A percentile compares a stretch with the other conserved stretches of the same genome.
These are phyloP conservation scores for Codiaeum variegatum DNA, from an alignment of 441 rosid species.

Conservation along the genomic window DNA sequence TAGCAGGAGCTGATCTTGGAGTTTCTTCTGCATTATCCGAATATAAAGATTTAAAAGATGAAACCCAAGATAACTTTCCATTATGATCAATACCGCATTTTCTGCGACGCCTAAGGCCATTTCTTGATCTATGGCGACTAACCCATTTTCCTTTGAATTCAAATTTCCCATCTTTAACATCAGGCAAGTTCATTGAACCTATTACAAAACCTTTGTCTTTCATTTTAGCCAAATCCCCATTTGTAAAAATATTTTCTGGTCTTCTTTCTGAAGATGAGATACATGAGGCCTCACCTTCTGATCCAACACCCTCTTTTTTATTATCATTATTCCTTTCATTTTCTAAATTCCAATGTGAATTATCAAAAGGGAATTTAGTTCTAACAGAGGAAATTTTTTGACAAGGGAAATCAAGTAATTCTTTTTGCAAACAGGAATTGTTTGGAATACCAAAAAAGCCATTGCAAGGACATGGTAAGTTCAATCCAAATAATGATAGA, in stretches of 20 bases:
- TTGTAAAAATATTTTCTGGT: slow-evolving; percentile 18
- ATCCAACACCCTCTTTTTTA: slow-evolving; percentile 18
- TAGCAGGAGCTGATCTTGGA: slow-evolving; percentile 25
- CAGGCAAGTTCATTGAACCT: slow-evolving; percentile 16
- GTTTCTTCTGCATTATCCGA: slow-evolving; percentile 20
- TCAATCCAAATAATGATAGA: slow-evolving; percentile 50
- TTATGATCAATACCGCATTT: slow-evolving; percentile 20
- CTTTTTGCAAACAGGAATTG: slow-evolving; percentile 42
- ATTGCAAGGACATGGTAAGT: slow-evolving; percentile 59
- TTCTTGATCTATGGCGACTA: slow-evolving; percentile 19
- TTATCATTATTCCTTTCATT: slow-evolving; percentile 19
- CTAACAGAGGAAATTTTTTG: slow-evolving; percentile 40
- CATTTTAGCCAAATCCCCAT: slow-evolving; percentile 17
- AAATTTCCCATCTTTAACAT: slow-evolving; percentile 24
- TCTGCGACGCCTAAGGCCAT: slow-evolving; percentile 36
- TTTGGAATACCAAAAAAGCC: slow-evolving; percentile 39
- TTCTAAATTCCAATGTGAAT: slow-evolving; percentile 17
- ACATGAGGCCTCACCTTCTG: slow-evolving; percentile 34
- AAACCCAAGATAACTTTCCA: slow-evolving; percentile 27
- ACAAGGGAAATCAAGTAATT: slow-evolving; percentile 33
- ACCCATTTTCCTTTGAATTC: slow-evolving; percentile 21
- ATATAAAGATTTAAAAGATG: slow-evolving; percentile 33
- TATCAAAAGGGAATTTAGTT: slow-evolving; percentile 49
- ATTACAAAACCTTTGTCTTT: slow-evolving; percentile 28
- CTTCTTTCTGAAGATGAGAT: slow-evolving; percentile 20